phyloP scores from a whole-genome alignment of 768 basidiomycete genomes.

The Amanita rimosa region DNA sequence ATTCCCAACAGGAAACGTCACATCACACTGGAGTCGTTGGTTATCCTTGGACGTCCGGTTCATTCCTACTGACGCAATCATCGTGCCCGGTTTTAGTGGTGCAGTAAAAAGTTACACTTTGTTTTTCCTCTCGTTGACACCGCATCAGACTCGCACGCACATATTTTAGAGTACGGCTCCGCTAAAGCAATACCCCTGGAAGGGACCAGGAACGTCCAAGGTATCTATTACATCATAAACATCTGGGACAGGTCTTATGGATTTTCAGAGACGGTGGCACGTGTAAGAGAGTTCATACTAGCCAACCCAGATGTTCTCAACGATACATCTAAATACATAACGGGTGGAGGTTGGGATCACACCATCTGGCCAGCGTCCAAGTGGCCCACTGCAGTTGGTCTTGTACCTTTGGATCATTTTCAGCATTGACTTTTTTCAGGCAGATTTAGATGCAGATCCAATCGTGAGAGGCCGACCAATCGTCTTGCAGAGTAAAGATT shows the following conservation, averaged over 20 bases:
- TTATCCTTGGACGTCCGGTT: conserved; percentile 28
- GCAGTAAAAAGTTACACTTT: conserved; percentile 14
- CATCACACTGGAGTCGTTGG: conserved; percentile 11
- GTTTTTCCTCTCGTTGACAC: neutral
- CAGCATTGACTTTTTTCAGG: conserved; percentile 25
- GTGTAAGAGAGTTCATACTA: conserved; percentile 51
- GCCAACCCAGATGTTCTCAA: conserved; percentile 42
- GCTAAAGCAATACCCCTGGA: conserved; percentile 52
- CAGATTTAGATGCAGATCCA: conserved; percentile 61
- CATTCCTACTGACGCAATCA: conserved; percentile 42
- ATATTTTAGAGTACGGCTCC: conserved; percentile 72
- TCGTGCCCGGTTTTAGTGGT: conserved; percentile 70
- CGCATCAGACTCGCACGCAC: conserved; percentile 62
- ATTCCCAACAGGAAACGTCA: conserved; percentile 11
- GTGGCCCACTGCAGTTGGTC: conserved; percentile 60
- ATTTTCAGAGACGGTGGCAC: conserved; percentile 46
- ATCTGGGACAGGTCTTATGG: neutral
- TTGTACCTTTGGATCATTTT: neutral
- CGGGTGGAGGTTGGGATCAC: conserved; percentile 90
- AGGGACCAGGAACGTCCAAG: conserved; percentile 46
- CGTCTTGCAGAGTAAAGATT: conserved; percentile 76
- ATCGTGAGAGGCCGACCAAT: conserved; percentile 60
- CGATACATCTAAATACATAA: conserved; percentile 51
- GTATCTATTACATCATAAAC: conserved; percentile 17
- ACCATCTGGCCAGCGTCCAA: conserved; percentile 50